A percentile compares a stretch with the other conserved stretches of the same genome.
phyloP scores from a whole-genome alignment of 345 rosid species.

The Odontarrhena argentea region DNA sequence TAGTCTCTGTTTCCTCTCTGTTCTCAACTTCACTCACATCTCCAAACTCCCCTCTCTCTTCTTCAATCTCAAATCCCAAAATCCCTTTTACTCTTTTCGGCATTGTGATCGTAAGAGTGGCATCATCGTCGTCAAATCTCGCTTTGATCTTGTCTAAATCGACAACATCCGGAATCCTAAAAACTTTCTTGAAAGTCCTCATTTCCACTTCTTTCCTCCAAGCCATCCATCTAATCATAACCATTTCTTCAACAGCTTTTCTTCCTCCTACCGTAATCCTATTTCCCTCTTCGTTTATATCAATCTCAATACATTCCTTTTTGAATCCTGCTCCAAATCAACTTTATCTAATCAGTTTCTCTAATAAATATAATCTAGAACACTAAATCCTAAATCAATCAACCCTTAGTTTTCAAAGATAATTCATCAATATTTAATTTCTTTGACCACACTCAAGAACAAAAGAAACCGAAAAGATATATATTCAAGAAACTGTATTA shows the following conservation, averaged over 20 bases:
- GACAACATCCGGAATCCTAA: slow-evolving; percentile 61
- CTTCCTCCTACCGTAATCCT: slow-evolving; percentile 55
- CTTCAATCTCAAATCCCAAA: slow-evolving; percentile 55
- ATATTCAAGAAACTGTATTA: background rate
- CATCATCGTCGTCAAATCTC: slow-evolving; percentile 56
- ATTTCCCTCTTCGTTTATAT: slow-evolving; percentile 69
- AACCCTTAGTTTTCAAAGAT: slow-evolving; percentile 5
- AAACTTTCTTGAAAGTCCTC: slow-evolving; percentile 57
- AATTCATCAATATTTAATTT: slow-evolving; percentile 2
- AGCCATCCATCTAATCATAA: slow-evolving; percentile 61
- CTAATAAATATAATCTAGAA: background rate
- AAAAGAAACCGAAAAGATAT: background rate
- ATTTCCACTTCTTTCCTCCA: slow-evolving; percentile 61
- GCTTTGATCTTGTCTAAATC: slow-evolving; percentile 68
- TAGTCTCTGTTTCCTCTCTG: slow-evolving; percentile 17
- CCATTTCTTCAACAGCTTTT: slow-evolving; percentile 74
- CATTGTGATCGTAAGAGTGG: slow-evolving; percentile 58
- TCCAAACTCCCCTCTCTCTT: slow-evolving; percentile 34
- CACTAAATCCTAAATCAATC: slow-evolving; percentile 22
- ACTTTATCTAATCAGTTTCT: background rate
- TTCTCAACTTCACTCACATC: background rate
- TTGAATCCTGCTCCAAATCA: slow-evolving; percentile 55
- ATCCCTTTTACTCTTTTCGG: slow-evolving; percentile 67
- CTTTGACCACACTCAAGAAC: background rate
- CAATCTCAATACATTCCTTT: slow-evolving; percentile 59